Percentiles rank a stretch among this genome's conserved stretches.
Conservation (phyloP, 2,329 filamentous ascomycete species). For the Monilinia aucupariae region DNA sequence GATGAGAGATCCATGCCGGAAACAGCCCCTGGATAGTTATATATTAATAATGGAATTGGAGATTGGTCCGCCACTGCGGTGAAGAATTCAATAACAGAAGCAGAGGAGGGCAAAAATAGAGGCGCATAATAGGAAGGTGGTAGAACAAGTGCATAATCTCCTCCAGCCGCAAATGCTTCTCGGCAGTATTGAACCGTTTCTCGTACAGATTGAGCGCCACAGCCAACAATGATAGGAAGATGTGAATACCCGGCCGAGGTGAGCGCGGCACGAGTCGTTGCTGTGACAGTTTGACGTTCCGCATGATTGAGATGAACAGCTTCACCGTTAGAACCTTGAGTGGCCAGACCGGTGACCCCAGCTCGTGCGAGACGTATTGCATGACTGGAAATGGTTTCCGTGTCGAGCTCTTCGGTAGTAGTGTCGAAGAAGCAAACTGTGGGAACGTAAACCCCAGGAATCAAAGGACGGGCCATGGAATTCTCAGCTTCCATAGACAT, state of each 20-base stretch:
- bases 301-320: slow-evolving; percentile 59
- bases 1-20: slow-evolving; percentile 85
- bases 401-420: slow-evolving; percentile 61
- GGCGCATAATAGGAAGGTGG: slow-evolving; percentile 63
- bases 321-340: slow-evolving; percentile 63
- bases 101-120: slow-evolving; percentile 48
- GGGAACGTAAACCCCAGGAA: slow-evolving; percentile 62
- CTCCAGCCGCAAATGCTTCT: slow-evolving; percentile 57
- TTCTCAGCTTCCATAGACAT: slow-evolving; percentile 34
- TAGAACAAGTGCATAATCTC: slow-evolving; percentile 61
- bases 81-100: slow-evolving; percentile 52
- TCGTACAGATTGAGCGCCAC: slow-evolving; percentile 58
- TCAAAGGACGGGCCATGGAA: slow-evolving; percentile 38
- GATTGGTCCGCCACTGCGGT: slow-evolving; percentile 57
- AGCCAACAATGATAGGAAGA: slow-evolving; percentile 61
- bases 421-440: slow-evolving; percentile 68
- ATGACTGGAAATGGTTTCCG: slow-evolving; percentile 43
- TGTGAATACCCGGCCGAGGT: slow-evolving; percentile 51
- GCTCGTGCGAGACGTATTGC: slow-evolving; percentile 55
- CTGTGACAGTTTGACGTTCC: slow-evolving; percentile 55
- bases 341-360: slow-evolving; percentile 56
- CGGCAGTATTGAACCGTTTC: slow-evolving; percentile 60
- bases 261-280: slow-evolving; percentile 54
- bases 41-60: slow-evolving; percentile 72
- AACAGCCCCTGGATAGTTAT: slow-evolving; percentile 88